Percentiles rank a stretch among this genome's conserved stretches.
Conservation (phyloP, 768 basidiomycete species). For the Boletus sp. region DNA sequence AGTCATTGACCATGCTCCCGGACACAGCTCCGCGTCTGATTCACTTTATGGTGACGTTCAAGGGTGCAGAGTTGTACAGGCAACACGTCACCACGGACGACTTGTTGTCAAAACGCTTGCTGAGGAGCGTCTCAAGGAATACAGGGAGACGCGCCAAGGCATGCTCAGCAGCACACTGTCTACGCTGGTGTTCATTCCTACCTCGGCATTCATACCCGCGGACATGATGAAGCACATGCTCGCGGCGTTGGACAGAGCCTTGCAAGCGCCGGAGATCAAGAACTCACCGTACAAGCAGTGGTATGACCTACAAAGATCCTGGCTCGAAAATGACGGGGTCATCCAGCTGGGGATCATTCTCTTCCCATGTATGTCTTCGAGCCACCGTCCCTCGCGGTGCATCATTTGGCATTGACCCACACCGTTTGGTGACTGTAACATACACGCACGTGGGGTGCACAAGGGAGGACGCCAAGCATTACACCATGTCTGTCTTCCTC, state of each 20-base stretch:
- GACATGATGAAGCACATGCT: slow-evolving; percentile 11
- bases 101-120: slow-evolving; percentile 5
- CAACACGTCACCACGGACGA: slow-evolving; percentile 13
- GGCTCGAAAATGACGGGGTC: slow-evolving; percentile 17
- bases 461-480: slow-evolving; percentile 11
- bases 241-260: slow-evolving; percentile 2
- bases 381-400: too few species aligned
- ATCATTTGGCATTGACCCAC: neutral
- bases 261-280: slow-evolving; percentile 8
- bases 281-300: slow-evolving; percentile 11
- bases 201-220: slow-evolving; percentile 8
- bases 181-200: slow-evolving; percentile 13
- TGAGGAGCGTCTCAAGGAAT: slow-evolving; percentile 8
- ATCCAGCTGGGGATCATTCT: slow-evolving; percentile 18
- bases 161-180: slow-evolving; percentile 18
- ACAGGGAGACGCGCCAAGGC: slow-evolving; percentile 7
- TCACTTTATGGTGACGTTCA: slow-evolving; percentile 10
- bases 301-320: slow-evolving; percentile 15
- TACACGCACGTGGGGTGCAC: slow-evolving; percentile 10
- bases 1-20: too few species aligned
- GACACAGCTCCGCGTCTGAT: too few species aligned
- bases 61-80: slow-evolving; percentile 15
- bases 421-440: neutral
- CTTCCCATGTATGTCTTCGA: slow-evolving; percentile 18
- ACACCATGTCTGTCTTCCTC: slow-evolving; percentile 5